Evolutionary conservation across 169 alveolate species (phyloP).

Genomic region (Toxoplasma gondii): DNA sequence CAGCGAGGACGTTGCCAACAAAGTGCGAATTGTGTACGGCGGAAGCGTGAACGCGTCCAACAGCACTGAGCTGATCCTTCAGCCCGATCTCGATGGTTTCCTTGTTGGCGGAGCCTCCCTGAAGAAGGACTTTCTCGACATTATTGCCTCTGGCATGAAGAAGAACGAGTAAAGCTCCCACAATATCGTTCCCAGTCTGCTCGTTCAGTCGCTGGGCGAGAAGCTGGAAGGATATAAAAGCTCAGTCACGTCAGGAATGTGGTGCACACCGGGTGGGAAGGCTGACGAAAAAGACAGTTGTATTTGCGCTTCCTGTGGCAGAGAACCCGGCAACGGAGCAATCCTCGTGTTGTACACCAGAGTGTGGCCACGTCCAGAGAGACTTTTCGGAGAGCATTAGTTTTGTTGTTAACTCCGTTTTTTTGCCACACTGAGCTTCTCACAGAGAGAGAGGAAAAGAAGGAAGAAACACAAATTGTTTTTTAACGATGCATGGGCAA

Average conservation of each 20-base stretch:
- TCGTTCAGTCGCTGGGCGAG: neutral
- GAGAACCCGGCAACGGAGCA: too few species aligned
- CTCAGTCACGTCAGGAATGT: neutral
- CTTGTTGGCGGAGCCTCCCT: constrained; percentile 99
- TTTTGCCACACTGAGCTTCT: too few species aligned
- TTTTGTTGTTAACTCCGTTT: too few species aligned
- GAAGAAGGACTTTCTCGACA: constrained; percentile 94
- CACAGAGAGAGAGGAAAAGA: too few species aligned
- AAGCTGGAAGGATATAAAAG: too few species aligned
- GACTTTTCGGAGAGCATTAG: neutral
- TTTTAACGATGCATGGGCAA: too few species aligned
- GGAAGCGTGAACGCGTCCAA: constrained; percentile 97
- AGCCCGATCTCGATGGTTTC: constrained; percentile 97
- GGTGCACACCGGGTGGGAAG: neutral
- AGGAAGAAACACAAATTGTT: too few species aligned
- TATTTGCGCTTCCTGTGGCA: neutral
- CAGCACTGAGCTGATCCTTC: constrained; percentile 91
- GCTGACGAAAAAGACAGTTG: neutral
- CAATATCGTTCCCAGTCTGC: neutral
- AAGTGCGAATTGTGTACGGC: constrained; percentile 97
- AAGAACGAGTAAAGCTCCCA: constrained; percentile 11
- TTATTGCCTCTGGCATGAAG: constrained; percentile 85
- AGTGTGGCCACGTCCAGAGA: neutral
- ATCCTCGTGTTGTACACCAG: neutral
- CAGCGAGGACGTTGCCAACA: constrained; percentile 86